Base-by-base conservation (phyloP, 148 eudicot genomes). In the Rhododendron kiyosumense region DNA sequence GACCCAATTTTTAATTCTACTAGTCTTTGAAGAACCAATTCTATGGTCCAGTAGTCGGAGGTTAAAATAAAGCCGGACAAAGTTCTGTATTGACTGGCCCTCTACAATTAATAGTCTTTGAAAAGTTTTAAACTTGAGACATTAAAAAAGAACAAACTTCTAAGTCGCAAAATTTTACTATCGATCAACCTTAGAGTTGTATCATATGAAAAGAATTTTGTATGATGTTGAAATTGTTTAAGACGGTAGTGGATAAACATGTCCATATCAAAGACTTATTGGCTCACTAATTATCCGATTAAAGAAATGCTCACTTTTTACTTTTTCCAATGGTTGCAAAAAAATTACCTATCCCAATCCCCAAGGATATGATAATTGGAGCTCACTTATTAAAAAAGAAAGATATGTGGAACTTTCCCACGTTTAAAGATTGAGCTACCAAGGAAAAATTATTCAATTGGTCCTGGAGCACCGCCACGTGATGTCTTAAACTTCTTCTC, bases 381-480 rank as follows among this genome's bases (percentile, higher is more conserved):
- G n/a, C 73, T 28, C 26, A 46, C 12, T 67, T 12, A 22, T 7
- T 7, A 2, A 61, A 61, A 61, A 63, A 63, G 12, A 63, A 63
- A 67, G 36, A 28, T 67, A 67, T 67, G 14, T 26, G 17, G 74
- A 67, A 67, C 74, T 67, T 67, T 67, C 36, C 28, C 11, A n/a
- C n/a, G 30, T 30, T 65, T 65, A 3, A n/a, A 65, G 71, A 65
- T 65, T n/a, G 71, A n/a, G 32, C 14, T n/a, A 65, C 30, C 28
- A n/a, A 65, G 30, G 12, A 41, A 41, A 41, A 41, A 41, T 41
- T 41, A 41, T 41, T 41, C 7, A 41, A 41, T 41, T 41, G 43
- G 0, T 0, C 7, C 0, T 41, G 7, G 0, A 7, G 7, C 0
- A 41, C 43, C 43, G 43, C 1, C 43, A 41, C 43, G 43, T 41